phyloP scores from a whole-genome alignment of 2,329 filamentous ascomycete species.

The Xylaria hypoxylon region DNA sequence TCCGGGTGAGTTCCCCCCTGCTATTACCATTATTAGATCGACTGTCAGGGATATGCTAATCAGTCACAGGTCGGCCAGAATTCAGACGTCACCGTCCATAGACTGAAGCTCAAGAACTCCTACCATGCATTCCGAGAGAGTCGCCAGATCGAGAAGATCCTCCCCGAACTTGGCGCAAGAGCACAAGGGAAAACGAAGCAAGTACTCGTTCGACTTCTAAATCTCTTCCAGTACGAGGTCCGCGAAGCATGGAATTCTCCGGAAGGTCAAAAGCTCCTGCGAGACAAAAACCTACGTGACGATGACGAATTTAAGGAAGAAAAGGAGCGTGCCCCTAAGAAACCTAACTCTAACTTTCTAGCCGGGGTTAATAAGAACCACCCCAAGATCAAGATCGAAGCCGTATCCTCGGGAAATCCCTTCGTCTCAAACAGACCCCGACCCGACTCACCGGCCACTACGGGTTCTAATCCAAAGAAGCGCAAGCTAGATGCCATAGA shows the following conservation, averaged over 20 bases:
- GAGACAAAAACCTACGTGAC: constrained; percentile 39
- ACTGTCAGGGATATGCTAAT: constrained; percentile 31
- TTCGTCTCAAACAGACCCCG: neutral
- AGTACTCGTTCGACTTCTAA: constrained; percentile 44
- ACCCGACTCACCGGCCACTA: neutral
- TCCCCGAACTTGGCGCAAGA: constrained; percentile 45
- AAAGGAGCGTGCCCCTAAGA: neutral
- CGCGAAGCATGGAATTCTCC: constrained; percentile 41
- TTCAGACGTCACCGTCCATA: constrained; percentile 43
- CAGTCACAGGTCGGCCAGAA: constrained; percentile 45
- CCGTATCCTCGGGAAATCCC: neutral
- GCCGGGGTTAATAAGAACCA: too few relatives aligned
- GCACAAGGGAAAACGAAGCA: constrained; percentile 42
- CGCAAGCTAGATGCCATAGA: neutral
- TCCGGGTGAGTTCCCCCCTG: constrained; percentile 42
- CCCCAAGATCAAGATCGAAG: neutral
- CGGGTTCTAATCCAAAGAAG: neutral
- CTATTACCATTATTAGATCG: neutral
- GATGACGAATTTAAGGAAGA: constrained; percentile 12
- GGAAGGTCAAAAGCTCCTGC: constrained; percentile 40
- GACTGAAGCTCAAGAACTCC: constrained; percentile 46
- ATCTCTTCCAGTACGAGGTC: constrained; percentile 47
- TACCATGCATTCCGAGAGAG: constrained; percentile 47
- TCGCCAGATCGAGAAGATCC: constrained; percentile 48
- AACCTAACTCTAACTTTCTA: too few relatives aligned